Evolutionary conservation across 179 eudicot genomes (phyloP).

Genomic region (Camellia oleifera): DNA sequence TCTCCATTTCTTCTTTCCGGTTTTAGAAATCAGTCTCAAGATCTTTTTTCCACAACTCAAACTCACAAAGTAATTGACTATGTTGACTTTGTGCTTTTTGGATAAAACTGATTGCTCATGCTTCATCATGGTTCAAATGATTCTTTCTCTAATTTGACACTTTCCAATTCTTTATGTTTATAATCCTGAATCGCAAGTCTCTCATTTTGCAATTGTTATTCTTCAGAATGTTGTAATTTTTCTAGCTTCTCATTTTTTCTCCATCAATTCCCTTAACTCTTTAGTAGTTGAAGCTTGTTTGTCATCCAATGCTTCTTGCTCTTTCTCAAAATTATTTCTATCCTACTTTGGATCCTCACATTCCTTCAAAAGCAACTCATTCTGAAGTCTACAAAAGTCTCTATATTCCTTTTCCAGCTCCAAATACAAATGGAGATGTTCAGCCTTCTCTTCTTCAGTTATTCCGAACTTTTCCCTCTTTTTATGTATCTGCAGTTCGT

Average conservation of each 20-base stretch:
- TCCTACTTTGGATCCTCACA: conserved; percentile 61
- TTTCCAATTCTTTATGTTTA: conserved; percentile 45
- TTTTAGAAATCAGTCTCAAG: too few relatives aligned
- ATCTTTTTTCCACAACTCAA: too few relatives aligned
- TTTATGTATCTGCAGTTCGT: conserved; percentile 52
- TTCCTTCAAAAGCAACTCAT: conserved; percentile 58
- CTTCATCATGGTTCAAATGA: conserved; percentile 65
- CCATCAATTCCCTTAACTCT: too few relatives aligned
- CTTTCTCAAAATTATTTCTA: conserved; percentile 1
- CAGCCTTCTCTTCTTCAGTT: conserved; percentile 48
- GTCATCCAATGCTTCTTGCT: too few relatives aligned
- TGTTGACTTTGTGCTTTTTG: conserved; percentile 39
- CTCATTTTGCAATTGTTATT: conserved; percentile 55
- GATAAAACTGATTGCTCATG: conserved; percentile 50
- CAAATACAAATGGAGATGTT: conserved; percentile 49
- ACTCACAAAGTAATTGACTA: too few relatives aligned
- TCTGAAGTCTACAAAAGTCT: conserved; percentile 55
- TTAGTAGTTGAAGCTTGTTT: too few relatives aligned
- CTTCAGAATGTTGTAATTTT: conserved; percentile 39
- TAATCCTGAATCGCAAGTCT: conserved; percentile 43
- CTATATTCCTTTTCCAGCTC: conserved; percentile 63
- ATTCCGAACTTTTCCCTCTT: conserved; percentile 49
- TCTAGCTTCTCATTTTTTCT: conserved; percentile 44
- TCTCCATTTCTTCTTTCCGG: too few relatives aligned
- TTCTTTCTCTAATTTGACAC: conserved; percentile 51